Percentiles rank a stretch among this genome's conserved stretches.
These are phyloP conservation scores for Canna indica DNA, from an alignment of 176 grass and related monocot genomes.

Conservation along the genomic window DNA sequence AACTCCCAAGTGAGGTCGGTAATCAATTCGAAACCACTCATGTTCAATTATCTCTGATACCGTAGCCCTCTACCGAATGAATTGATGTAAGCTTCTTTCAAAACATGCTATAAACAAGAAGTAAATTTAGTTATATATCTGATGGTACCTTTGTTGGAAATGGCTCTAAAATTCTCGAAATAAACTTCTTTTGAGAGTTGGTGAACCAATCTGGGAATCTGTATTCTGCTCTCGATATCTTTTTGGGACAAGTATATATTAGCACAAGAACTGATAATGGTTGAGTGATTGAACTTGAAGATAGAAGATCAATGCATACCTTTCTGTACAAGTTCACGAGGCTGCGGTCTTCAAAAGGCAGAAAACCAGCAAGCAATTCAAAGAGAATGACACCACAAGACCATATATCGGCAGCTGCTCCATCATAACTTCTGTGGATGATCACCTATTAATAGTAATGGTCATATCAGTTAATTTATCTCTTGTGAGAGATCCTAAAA, in stretches of 20 bases:
- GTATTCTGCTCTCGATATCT: constrained; percentile 63
- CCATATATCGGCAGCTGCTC: constrained; percentile 46
- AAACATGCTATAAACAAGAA: no score
- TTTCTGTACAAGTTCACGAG: constrained; percentile 54
- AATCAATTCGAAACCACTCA: constrained; percentile 45
- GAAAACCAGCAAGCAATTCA: constrained; percentile 64
- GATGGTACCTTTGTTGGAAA: constrained; percentile 38
- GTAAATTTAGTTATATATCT: no score
- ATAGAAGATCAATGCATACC: constrained; percentile 6
- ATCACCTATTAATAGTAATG: constrained; percentile 41
- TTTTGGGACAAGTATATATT: constrained; percentile 7
- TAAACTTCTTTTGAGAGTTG: constrained; percentile 40
- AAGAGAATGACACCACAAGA: constrained; percentile 69
- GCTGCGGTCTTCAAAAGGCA: constrained; percentile 53
- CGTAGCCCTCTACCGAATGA: constrained; percentile 41
- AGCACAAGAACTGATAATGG: background rate
- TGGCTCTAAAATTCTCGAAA: constrained; percentile 53
- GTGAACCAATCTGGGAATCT: constrained; percentile 55
- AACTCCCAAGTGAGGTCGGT: constrained; percentile 22
- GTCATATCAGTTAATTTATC: background rate
- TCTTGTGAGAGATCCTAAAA: no score
- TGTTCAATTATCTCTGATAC: constrained; percentile 47
- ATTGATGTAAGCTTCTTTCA: constrained; percentile 17
- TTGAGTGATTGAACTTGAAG: background rate
- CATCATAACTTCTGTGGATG: constrained; percentile 57